phyloP scores from a whole-genome alignment of 441 rosid genomes.

The Aquilaria agallochum region DNA sequence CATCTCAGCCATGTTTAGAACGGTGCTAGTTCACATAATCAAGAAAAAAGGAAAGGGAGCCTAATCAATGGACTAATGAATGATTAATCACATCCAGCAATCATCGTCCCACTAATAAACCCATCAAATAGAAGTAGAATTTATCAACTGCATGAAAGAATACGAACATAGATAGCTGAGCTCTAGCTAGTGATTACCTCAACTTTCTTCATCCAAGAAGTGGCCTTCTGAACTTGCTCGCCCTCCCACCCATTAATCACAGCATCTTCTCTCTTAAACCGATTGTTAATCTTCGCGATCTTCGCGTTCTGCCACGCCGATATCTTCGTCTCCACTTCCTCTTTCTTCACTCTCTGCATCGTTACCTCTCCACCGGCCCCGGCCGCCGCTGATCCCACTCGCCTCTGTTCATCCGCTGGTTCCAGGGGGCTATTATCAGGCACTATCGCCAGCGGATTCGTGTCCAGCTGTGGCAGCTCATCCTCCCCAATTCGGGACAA shows the following conservation, averaged over 20 bases:
- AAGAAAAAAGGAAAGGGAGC: too few species aligned
- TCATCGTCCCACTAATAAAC: too few species aligned
- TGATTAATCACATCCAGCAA: too few species aligned
- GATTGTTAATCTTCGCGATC: slow-evolving; percentile 67
- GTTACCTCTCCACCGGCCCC: slow-evolving; percentile 27
- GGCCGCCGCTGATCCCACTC: slow-evolving; percentile 17
- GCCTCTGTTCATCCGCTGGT: slow-evolving; percentile 10
- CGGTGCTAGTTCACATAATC: too few species aligned
- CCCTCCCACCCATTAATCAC: slow-evolving; percentile 74
- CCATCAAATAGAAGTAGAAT: too few species aligned
- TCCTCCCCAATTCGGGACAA: slow-evolving; percentile 71
- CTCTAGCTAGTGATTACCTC: slow-evolving; percentile 40
- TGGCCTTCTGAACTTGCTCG: slow-evolving; percentile 64
- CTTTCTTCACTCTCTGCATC: slow-evolving; percentile 75
- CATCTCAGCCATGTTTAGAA: too few species aligned
- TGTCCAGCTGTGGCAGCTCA: slow-evolving; percentile 40
- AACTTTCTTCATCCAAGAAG: slow-evolving; percentile 74
- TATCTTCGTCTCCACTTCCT: slow-evolving; percentile 80
- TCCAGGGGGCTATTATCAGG: slow-evolving; percentile 32
- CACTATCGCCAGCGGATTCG: slow-evolving; percentile 89
- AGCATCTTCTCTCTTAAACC: slow-evolving; percentile 86
- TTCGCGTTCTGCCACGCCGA: slow-evolving; percentile 82
- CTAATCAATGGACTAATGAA: too few species aligned
- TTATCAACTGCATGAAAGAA: too few species aligned
- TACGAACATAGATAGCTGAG: too few species aligned